These are phyloP conservation scores for Phytophthora tubulina DNA, from an alignment of 352 stramenopile species.

Conservation along the genomic window DNA sequence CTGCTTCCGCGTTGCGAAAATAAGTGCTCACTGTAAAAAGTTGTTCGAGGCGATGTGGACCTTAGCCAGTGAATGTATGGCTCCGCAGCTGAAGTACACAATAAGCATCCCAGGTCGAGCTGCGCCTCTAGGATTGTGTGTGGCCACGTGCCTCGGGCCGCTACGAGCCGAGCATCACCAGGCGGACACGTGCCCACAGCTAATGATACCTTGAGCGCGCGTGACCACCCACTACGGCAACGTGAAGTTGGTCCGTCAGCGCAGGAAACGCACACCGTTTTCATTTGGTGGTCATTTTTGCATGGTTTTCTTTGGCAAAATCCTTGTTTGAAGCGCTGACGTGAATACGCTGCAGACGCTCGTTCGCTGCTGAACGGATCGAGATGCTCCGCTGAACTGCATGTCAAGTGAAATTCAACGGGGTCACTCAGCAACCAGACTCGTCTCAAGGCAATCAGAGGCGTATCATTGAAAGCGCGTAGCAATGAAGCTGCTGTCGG, in stretches of 20 bases:
- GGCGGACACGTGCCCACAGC: slow-evolving; percentile 12
- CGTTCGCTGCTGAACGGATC: no score
- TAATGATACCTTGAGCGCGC: slow-evolving; percentile 7
- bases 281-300: not conserved
- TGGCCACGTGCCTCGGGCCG: slow-evolving; percentile 2
- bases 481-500: no score
- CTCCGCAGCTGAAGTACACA: not conserved
- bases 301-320: not conserved
- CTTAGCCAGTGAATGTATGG: no score
- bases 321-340: not conserved
- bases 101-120: not conserved
- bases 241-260: not conserved
- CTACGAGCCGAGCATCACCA: not conserved
- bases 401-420: no score
- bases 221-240: slow-evolving; percentile 1
- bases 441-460: no score
- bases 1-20: no score
- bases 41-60: no score
- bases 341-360: not conserved
- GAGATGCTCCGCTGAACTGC: no score
- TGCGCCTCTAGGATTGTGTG: not conserved
- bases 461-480: no score
- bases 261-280: not conserved
- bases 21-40: no score
- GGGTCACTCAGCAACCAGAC: no score